These are phyloP conservation scores for Canavalia ensiformis DNA, from an alignment of 306 rosid species.

Conservation along the genomic window DNA sequence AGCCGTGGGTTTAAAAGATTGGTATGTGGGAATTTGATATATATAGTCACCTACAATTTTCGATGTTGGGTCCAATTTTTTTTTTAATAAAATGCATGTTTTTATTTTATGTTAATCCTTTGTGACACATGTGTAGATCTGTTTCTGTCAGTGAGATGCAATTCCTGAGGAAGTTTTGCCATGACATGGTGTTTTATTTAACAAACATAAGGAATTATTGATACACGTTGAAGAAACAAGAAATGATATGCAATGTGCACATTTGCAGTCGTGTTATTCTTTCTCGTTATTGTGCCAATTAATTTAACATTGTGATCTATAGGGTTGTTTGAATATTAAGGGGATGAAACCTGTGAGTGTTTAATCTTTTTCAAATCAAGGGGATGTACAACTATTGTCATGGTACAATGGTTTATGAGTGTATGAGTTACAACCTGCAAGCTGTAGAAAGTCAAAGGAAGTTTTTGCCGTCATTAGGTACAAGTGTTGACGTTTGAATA, in stretches of 20 bases:
- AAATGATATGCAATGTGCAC: neutral
- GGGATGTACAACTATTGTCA: neutral
- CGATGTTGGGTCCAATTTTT: neutral
- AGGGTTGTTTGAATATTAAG: neutral
- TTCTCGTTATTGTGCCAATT: neutral
- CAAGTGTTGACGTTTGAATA: neutral
- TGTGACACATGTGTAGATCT: neutral
- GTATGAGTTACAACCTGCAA: neutral
- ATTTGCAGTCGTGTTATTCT: neutral
- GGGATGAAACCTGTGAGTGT: neutral
- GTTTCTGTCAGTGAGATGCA: neutral
- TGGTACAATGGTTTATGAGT: neutral
- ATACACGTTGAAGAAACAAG: neutral
- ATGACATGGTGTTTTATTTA: neutral
- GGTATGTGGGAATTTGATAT: constrained; percentile 1
- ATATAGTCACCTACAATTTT: neutral
- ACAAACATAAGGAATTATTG: neutral
- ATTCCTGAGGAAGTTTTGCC: neutral
- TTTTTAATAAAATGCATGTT: neutral
- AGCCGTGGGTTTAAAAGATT: neutral
- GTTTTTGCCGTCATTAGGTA: neutral
- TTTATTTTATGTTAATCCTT: neutral
- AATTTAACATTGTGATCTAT: neutral
- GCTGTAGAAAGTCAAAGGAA: neutral
- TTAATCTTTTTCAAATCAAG: neutral